Percentiles rank a stretch among this genome's conserved stretches.
phyloP scores from a whole-genome alignment of 371 early-diverging fungal genomes.

The Saksenaea oblongispora region DNA sequence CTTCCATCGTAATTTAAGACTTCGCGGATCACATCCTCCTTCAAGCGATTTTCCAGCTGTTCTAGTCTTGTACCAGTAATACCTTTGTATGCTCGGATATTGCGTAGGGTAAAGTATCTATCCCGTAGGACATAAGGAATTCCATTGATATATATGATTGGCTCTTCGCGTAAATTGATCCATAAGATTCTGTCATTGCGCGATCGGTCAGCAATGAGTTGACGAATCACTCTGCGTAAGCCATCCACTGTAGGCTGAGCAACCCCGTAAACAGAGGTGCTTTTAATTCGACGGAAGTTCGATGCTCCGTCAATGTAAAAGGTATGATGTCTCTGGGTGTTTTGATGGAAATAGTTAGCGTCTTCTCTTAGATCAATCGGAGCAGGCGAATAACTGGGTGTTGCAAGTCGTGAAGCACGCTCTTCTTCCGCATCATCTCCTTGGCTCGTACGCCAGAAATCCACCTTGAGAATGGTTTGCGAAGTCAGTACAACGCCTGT shows the following conservation, averaged over 20 bases:
- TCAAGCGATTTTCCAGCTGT: conserved; percentile 66
- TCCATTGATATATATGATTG: conserved; percentile 76
- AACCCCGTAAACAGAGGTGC: conserved; percentile 60
- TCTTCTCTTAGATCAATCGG: background rate
- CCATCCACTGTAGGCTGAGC: conserved; percentile 77
- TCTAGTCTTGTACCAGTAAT: conserved; percentile 70
- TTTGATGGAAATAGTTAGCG: background rate
- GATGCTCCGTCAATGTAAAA: conserved; percentile 47
- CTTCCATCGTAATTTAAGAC: conserved; percentile 50
- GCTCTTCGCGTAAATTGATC: conserved; percentile 81
- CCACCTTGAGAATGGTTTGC: conserved; percentile 74
- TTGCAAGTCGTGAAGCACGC: background rate
- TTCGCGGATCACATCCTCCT: conserved; percentile 69
- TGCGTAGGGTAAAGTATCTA: conserved; percentile 63
- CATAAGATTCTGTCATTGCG: conserved; percentile 51
- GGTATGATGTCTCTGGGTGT: conserved; percentile 30
- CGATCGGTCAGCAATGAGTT: conserved; percentile 24
- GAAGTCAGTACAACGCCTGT: conserved; percentile 67
- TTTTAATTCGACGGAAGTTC: conserved; percentile 47
- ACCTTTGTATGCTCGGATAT: conserved; percentile 71
- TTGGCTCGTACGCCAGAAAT: conserved; percentile 60
- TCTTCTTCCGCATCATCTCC: conserved; percentile 10
- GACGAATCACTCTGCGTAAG: conserved; percentile 49
- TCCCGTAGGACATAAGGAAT: conserved; percentile 76
- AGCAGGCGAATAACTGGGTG: conserved; percentile 6